Percentiles rank a stretch among this genome's conserved stretches.
Evolutionary conservation across 2,329 filamentous ascomycete species (phyloP).

Genomic region (Phialophora verrucosa): DNA sequence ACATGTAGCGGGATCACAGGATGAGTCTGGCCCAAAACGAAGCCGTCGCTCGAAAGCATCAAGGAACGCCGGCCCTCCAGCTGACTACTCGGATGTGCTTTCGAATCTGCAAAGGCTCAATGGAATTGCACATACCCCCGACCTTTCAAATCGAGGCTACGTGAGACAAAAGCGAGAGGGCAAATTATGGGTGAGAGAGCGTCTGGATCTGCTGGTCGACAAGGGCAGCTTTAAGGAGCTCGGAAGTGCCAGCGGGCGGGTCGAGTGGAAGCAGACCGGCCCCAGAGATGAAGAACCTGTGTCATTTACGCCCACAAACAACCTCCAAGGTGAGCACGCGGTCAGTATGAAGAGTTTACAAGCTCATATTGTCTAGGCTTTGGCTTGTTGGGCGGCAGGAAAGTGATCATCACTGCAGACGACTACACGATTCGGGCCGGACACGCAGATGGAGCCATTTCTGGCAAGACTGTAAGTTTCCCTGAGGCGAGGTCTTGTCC

Average conservation of each 20-base stretch:
- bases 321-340: slow-evolving; percentile 57
- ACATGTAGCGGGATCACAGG: too few species aligned
- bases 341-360: slow-evolving; percentile 4
- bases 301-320: slow-evolving; percentile 65
- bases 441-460: slow-evolving; percentile 66
- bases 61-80: slow-evolving; percentile 45
- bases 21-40: too few species aligned
- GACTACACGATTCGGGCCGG: slow-evolving; percentile 68
- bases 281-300: slow-evolving; percentile 54
- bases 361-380: slow-evolving; percentile 1
- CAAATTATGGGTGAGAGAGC: slow-evolving; percentile 69
- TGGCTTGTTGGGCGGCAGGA: slow-evolving; percentile 43
- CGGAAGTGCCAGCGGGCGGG: slow-evolving; percentile 65
- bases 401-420: slow-evolving; percentile 66
- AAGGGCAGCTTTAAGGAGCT: slow-evolving; percentile 63
- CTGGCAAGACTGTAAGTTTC: slow-evolving; percentile 56
- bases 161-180: slow-evolving; percentile 67
- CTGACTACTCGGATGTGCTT: slow-evolving; percentile 67
- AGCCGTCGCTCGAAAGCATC: too few species aligned
- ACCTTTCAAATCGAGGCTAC: slow-evolving; percentile 62
- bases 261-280: slow-evolving; percentile 55
- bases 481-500: too few species aligned
- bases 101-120: slow-evolving; percentile 60
- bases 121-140: slow-evolving; percentile 61
- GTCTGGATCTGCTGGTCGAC: slow-evolving; percentile 65